A percentile compares a stretch with the other conserved stretches of the same genome.
phyloP scores from a whole-genome alignment of 164 flowering plant species.

The Aristolochia fimbriata region DNA sequence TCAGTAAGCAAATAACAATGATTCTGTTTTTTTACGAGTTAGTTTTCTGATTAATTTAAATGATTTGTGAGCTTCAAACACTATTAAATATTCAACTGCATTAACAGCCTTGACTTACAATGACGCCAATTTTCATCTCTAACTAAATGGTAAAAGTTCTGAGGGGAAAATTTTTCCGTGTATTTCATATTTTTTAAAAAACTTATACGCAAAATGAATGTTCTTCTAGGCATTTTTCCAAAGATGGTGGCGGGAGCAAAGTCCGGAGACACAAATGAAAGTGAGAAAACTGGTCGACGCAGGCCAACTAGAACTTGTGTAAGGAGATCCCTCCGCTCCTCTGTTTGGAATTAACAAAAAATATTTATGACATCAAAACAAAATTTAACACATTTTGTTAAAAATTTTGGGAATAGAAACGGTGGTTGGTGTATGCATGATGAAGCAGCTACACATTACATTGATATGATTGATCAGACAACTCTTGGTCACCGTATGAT shows the following conservation, averaged over 20 bases:
- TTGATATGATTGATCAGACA: slow-evolving; percentile 96
- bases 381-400: slow-evolving; percentile 1
- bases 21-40: too few relatives aligned
- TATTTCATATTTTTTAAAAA: too few relatives aligned
- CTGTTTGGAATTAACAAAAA: background rate
- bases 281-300: slow-evolving; percentile 53
- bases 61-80: too few relatives aligned
- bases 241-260: slow-evolving; percentile 81
- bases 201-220: background rate
- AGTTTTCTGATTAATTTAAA: too few relatives aligned
- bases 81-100: too few relatives aligned
- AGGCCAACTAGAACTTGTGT: slow-evolving; percentile 84
- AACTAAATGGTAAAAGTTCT: too few relatives aligned
- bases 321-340: slow-evolving; percentile 8
- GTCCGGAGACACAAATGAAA: slow-evolving; percentile 32
- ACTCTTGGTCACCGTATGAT: slow-evolving; percentile 68
- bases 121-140: too few relatives aligned
- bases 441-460: slow-evolving; percentile 77
- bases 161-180: too few relatives aligned
- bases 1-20: too few relatives aligned
- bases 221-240: slow-evolving; percentile 67
- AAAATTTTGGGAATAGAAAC: slow-evolving; percentile 44
- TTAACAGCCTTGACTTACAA: too few relatives aligned
- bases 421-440: slow-evolving; percentile 99
- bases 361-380: background rate